phyloP scores from a whole-genome alignment of 495 filamentous ascomycete species.

The Neurospora sp. region DNA sequence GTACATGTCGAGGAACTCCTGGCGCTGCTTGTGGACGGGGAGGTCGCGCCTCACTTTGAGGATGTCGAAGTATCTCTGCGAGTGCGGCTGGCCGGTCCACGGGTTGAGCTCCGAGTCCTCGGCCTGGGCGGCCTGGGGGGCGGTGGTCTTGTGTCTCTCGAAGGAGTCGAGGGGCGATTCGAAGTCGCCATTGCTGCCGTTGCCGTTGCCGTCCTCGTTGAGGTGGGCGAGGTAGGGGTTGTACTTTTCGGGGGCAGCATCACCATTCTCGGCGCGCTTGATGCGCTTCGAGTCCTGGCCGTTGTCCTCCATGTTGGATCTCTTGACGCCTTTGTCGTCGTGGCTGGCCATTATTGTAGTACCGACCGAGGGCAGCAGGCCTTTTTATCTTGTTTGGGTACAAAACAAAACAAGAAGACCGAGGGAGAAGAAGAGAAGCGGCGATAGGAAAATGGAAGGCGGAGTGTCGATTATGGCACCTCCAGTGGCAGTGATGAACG shows the following conservation, averaged over 20 bases:
- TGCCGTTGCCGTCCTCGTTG: conserved; percentile 43
- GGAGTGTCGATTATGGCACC: background rate
- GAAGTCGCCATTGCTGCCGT: conserved; percentile 26
- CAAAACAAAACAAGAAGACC: background rate
- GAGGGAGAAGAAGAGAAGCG: background rate
- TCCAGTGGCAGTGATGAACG: background rate
- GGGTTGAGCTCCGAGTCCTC: conserved; percentile 82
- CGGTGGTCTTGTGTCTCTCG: conserved; percentile 72
- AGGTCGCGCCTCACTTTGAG: conserved; percentile 72
- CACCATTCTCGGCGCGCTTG: conserved; percentile 23
- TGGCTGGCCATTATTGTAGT: background rate
- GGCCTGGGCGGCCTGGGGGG: conserved; percentile 55
- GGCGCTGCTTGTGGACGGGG: conserved; percentile 82
- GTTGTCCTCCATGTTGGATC: conserved; percentile 21
- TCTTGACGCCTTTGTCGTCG: conserved; percentile 14
- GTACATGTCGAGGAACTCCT: conserved; percentile 88
- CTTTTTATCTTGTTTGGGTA: background rate
- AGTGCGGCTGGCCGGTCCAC: conserved; percentile 67
- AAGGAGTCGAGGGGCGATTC: conserved; percentile 51
- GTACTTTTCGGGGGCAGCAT: conserved; percentile 23
- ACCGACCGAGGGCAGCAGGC: background rate
- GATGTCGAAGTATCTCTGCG: conserved; percentile 79
- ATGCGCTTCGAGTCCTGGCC: conserved; percentile 22
- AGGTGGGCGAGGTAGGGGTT: conserved; percentile 93
- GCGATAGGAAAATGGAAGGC: background rate